Evolutionary conservation across 2,329 filamentous ascomycete genomes (phyloP).

Genomic region (Neonectria punicea): DNA sequence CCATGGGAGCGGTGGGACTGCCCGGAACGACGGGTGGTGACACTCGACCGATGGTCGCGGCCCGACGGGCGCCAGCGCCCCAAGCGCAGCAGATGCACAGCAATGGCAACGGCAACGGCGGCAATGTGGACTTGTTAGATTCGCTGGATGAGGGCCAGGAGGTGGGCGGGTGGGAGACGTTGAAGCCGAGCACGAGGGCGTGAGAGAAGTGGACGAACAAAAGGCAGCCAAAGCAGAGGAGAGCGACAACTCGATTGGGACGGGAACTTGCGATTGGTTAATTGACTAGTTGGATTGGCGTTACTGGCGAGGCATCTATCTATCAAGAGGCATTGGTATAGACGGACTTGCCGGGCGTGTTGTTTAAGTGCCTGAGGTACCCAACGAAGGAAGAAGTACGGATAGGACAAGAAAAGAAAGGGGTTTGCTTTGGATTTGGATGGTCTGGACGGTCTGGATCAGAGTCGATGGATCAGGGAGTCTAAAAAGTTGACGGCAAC

Average conservation of each 20-base stretch:
- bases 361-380: neutral
- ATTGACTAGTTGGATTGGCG: conserved; percentile 7
- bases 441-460: neutral
- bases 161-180: conserved; percentile 65
- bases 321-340: neutral
- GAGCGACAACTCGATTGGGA: neutral
- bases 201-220: conserved; percentile 1
- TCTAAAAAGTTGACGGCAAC: neutral
- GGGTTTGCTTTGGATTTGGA: neutral
- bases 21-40: conserved; percentile 36
- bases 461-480: neutral
- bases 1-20: conserved; percentile 32
- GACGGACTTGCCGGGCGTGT: neutral
- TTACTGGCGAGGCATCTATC: neutral
- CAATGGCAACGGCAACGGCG: conserved; percentile 23
- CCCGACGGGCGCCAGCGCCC: conserved; percentile 34
- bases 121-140: conserved; percentile 55
- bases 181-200: conserved; percentile 57
- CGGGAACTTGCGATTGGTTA: neutral
- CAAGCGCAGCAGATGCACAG: conserved; percentile 26
- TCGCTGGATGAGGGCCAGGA: conserved; percentile 60
- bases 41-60: conserved; percentile 26
- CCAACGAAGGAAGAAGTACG: neutral
- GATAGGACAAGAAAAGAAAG: neutral
- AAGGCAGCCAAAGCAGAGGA: neutral